Evolutionary conservation across 2,329 filamentous ascomycete species (phyloP).

Genomic region (Venturia effusa): DNA sequence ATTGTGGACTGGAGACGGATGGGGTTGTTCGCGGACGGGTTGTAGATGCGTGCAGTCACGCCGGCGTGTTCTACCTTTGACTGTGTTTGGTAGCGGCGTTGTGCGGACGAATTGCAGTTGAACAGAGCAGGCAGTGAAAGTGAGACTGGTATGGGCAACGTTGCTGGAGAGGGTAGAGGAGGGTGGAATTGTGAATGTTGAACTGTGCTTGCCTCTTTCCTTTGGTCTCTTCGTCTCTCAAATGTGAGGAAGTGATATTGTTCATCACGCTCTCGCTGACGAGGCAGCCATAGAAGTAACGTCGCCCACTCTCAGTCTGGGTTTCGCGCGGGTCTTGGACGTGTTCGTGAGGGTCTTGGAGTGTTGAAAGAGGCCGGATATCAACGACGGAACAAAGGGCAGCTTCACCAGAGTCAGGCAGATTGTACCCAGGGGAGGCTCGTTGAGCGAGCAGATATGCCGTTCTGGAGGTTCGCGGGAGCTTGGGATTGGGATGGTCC

Average conservation of each 20-base stretch:
- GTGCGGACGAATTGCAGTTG: background rate
- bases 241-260: constrained; percentile 2
- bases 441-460: background rate
- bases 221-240: background rate
- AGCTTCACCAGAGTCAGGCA: background rate
- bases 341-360: background rate
- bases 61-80: background rate
- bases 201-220: background rate
- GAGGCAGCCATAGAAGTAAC: background rate
- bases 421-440: background rate
- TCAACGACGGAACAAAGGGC: background rate
- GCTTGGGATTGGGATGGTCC: background rate
- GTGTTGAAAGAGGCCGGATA: background rate
- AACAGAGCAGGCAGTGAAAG: background rate
- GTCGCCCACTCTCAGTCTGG: background rate
- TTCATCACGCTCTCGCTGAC: constrained; percentile 5
- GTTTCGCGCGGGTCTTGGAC: background rate
- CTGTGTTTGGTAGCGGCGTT: background rate
- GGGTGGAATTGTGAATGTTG: background rate
- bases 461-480: background rate
- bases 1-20: background rate
- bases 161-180: background rate
- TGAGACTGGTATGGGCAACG: no score
- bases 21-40: background rate
- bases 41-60: background rate